phyloP scores from a whole-genome alignment of 2,329 filamentous ascomycete genomes.

The Macrophomina phaseolina region DNA sequence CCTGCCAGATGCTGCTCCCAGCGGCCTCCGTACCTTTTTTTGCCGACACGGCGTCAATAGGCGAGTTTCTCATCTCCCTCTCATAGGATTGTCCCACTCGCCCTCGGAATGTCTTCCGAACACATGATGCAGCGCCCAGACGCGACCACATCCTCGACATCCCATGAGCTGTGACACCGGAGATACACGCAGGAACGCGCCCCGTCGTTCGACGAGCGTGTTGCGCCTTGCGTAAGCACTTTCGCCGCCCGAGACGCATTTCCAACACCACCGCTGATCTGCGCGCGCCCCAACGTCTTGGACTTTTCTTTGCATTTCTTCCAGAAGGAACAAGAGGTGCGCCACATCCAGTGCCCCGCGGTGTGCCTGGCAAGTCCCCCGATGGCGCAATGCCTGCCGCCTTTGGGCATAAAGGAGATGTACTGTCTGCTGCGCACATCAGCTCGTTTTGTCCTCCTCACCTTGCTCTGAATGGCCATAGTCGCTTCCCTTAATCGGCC shows the following conservation, averaged over 20 bases:
- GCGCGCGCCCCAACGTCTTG: neutral
- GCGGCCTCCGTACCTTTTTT: neutral
- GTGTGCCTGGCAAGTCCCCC: slow-evolving; percentile 4
- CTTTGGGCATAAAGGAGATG: slow-evolving; percentile 11
- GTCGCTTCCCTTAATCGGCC: neutral
- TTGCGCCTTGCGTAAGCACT: slow-evolving; percentile 15
- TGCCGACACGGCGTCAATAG: slow-evolving; percentile 15
- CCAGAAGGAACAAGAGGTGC: neutral
- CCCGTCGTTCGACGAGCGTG: neutral
- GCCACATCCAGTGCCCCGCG: neutral
- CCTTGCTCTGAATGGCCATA: neutral
- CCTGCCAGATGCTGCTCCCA: slow-evolving; percentile 8
- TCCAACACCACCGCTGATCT: slow-evolving; percentile 3
- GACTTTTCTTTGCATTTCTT: neutral
- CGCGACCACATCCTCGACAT: neutral
- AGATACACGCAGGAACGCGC: slow-evolving; percentile 4
- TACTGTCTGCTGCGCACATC: slow-evolving; percentile 7
- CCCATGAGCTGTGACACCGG: slow-evolving; percentile 19
- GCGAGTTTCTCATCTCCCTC: slow-evolving; percentile 20
- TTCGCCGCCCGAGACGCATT: neutral
- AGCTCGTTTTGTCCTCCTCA: neutral
- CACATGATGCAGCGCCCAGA: slow-evolving; percentile 10
- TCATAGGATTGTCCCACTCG: slow-evolving; percentile 2
- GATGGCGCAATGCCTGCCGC: slow-evolving; percentile 15
- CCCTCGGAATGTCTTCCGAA: slow-evolving; percentile 11